Evolutionary conservation across 208 protist genomes (phyloP), one percentile per base, ranked within the genome.

Genomic region (Acanthamoeba quina): DNA sequence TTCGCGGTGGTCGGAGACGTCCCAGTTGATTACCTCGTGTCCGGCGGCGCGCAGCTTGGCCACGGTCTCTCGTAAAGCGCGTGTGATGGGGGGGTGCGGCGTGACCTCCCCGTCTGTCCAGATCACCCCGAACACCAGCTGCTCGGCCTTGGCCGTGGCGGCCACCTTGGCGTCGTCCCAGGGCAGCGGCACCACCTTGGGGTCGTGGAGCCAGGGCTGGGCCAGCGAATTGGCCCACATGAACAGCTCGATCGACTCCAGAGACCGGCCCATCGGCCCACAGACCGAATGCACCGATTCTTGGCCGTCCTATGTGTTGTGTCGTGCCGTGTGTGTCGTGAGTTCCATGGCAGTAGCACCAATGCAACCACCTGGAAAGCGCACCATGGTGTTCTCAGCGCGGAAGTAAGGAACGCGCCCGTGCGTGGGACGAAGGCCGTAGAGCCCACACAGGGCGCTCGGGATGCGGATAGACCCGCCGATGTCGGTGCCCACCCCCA

Each of bases 401-500:
- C 85, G 37, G 21, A 34, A 70, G 37, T 82, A 44, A 11, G 80
- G 80, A 2, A 88, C 52, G 2, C 80, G 80, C 15, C 80, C 80
- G 41, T 66, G 52, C 0, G 80, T 62, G 24, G 80, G 80, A 31
- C 47, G 80, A 11, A 88, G 34, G 15, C 80, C 80, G 47, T 64
- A 88, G 52, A 88, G 52, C n/a, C 80, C 80, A 47, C 86, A 86
- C 19, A 86, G 34, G 52, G 78, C 78, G 29, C 78, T 44, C 29
- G 92, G 92, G 24, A 92, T 78, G 92, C 92, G 92, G n/a, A 94
- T 72, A 2, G 62, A 82, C 31, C 92, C 92, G 56, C 92, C 92
- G 17, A 92, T 78, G 66, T 94, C 92, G 26, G 44, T 94, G 24
- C 92, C 92, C 80, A 94, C 80, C 15, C 86, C 92, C 80, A 82